Conservation (phyloP, 139 green algal genomes). For the Tetratostichococcus sp. region DNA sequence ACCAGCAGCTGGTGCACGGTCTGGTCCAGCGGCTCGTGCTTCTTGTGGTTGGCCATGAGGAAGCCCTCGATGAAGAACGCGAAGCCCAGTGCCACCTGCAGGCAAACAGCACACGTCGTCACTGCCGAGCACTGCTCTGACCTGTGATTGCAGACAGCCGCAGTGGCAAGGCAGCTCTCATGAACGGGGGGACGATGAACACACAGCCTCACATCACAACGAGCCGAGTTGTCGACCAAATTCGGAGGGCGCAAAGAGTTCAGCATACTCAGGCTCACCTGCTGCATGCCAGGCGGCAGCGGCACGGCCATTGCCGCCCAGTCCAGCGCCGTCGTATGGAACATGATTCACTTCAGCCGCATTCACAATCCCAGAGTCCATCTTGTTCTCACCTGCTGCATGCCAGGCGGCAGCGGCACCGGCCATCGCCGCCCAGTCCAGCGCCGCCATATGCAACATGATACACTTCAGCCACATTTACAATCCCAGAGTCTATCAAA, state of each 20-base stretch:
- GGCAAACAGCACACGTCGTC: background rate
- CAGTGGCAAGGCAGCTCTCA: too few species aligned
- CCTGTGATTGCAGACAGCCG: too few species aligned
- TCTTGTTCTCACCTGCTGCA: background rate
- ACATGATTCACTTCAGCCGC: too few species aligned
- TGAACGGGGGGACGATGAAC: too few species aligned
- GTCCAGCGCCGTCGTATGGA: conserved; percentile 24
- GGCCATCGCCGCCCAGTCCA: conserved; percentile 11
- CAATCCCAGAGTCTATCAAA: too few species aligned
- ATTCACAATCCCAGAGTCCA: too few species aligned
- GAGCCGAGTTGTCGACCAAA: too few species aligned
- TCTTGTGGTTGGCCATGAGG: conserved; percentile 30
- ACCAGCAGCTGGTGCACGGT: conserved; percentile 32
- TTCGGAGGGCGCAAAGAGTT: background rate
- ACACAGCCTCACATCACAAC: too few species aligned
- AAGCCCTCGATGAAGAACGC: conserved; percentile 17
- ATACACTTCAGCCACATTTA: too few species aligned
- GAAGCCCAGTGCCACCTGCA: conserved; percentile 9
- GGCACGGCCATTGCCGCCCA: background rate
- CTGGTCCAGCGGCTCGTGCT: conserved; percentile 22
- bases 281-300: conserved; percentile 4
- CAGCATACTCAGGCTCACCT: background rate
- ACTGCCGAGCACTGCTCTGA: too few species aligned
- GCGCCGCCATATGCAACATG: too few species aligned
- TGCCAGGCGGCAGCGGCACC: conserved; percentile 11